A percentile compares a stretch with the other conserved stretches of the same genome.
These are phyloP conservation scores for Sporothrix sp. DNA, from an alignment of 2,329 filamentous ascomycete genomes.

Conservation along the genomic window DNA sequence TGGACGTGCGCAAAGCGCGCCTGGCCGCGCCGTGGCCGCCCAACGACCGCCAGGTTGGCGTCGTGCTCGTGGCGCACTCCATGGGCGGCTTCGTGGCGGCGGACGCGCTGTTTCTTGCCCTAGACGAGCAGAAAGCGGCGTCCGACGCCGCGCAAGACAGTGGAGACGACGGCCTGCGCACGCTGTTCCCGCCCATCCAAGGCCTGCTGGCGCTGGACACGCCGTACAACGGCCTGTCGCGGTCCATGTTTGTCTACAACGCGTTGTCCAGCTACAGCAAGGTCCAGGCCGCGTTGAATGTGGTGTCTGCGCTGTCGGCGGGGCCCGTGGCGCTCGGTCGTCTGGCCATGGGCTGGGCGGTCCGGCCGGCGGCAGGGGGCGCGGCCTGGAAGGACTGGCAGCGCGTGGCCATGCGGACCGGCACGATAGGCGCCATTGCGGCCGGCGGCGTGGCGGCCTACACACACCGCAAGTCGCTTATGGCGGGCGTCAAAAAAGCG, in stretches of 20 bases:
- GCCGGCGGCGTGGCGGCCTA: conserved; percentile 77
- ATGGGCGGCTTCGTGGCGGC: conserved; percentile 82
- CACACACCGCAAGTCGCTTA: conserved; percentile 61
- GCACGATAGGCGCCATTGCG: conserved; percentile 69
- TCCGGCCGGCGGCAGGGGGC: conserved; percentile 3
- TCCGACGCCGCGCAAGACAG: conserved; percentile 17
- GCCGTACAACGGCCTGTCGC: conserved; percentile 60
- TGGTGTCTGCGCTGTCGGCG: conserved; percentile 44
- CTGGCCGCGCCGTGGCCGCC: conserved; percentile 66
- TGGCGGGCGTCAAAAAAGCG: conserved; percentile 36
- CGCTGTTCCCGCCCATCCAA: conserved; percentile 70
- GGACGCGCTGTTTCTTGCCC: conserved; percentile 64
- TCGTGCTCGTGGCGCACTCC: conserved; percentile 72
- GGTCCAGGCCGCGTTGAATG: conserved; percentile 46
- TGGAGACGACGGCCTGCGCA: not conserved
- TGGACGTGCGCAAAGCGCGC: conserved; percentile 62
- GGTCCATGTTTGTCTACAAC: conserved; percentile 51
- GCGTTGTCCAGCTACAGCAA: conserved; percentile 51
- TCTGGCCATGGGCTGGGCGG: not conserved
- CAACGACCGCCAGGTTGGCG: conserved; percentile 68
- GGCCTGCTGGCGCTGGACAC: conserved; percentile 79
- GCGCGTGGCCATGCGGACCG: conserved; percentile 65
- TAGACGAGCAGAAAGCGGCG: conserved; percentile 45
- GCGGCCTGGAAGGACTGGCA: conserved; percentile 45
- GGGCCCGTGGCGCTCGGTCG: conserved; percentile 34